Conservation (phyloP, 2,329 filamentous ascomycete species). For the Aschersonia sp. region DNA sequence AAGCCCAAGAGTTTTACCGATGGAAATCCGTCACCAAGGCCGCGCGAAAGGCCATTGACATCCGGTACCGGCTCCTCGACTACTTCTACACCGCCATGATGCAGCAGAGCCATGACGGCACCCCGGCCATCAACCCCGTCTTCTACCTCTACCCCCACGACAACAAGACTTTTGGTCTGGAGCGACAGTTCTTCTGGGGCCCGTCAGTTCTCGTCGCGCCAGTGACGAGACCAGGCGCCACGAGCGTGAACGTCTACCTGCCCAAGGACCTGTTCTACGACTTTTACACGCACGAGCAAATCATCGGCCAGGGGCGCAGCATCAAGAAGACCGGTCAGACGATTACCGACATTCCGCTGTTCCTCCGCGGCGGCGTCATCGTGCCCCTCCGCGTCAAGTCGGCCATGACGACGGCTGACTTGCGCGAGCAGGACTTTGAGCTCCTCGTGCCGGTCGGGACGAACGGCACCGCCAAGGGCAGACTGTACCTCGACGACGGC, state of each 20-base stretch:
- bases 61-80: conserved; percentile 56
- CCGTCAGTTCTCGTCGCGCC: conserved; percentile 27
- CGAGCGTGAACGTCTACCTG: conserved; percentile 27
- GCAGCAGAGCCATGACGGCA: conserved; percentile 39
- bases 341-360: conserved; percentile 42
- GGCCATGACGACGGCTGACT: conserved; percentile 46
- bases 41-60: conserved; percentile 50
- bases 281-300: conserved; percentile 27
- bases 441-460: conserved; percentile 49
- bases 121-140: conserved; percentile 50
- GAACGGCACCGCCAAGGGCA: conserved; percentile 48
- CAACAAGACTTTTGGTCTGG: conserved; percentile 22
- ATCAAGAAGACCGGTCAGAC: conserved; percentile 17
- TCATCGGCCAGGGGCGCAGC: conserved; percentile 21
- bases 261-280: conserved; percentile 32
- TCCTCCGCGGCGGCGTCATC: conserved; percentile 47
- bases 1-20: conserved; percentile 49
- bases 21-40: conserved; percentile 47
- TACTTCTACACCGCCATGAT: conserved; percentile 62
- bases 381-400: conserved; percentile 39
- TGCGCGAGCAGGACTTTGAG: conserved; percentile 51
- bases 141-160: conserved; percentile 53
- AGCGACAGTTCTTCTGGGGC: conserved; percentile 33
- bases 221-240: conserved; percentile 24
- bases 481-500: conserved; percentile 64